Percentiles rank a stretch among this genome's conserved stretches.
phyloP scores from a whole-genome alignment of 2,329 filamentous ascomycete species.

The Fusarium nygamai region DNA sequence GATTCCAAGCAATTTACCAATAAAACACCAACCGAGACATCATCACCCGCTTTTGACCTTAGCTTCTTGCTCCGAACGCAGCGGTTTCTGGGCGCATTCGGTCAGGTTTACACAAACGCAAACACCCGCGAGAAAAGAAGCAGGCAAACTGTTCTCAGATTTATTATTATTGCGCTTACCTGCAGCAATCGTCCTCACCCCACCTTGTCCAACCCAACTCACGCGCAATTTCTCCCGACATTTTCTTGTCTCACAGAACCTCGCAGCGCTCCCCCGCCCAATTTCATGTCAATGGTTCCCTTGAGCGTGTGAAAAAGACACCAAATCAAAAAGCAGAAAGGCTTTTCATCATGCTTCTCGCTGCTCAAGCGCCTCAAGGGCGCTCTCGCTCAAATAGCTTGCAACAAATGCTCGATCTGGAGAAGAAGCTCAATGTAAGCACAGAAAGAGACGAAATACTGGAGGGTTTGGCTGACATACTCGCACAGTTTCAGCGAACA shows the following conservation, averaged over 20 bases:
- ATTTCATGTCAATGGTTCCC: conserved; percentile 19
- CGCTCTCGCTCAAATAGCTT: conserved; percentile 57
- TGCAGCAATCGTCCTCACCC: conserved; percentile 27
- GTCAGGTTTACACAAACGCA: conserved; percentile 11
- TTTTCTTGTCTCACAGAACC: conserved; percentile 3
- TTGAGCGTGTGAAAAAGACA: neutral
- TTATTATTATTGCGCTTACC: conserved; percentile 20
- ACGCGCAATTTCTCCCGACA: conserved; percentile 15
- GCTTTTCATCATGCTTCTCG: conserved; percentile 26
- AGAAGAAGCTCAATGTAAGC: conserved; percentile 67
- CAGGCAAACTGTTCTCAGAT: neutral
- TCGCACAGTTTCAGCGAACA: conserved; percentile 27
- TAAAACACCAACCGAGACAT: conserved; percentile 23
- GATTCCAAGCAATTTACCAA: conserved; percentile 4
- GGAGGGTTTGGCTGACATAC: conserved; percentile 2
- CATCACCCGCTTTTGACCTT: conserved; percentile 1
- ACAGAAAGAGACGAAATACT: neutral
- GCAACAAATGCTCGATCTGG: conserved; percentile 68
- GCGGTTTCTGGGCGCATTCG: conserved; percentile 7
- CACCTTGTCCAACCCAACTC: conserved; percentile 22
- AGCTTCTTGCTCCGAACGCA: conserved; percentile 16
- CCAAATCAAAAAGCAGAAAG: neutral
- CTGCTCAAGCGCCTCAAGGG: conserved; percentile 24
- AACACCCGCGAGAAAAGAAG: conserved; percentile 4
- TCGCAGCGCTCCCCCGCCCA: conserved; percentile 17